phyloP scores from a whole-genome alignment of 2,329 filamentous ascomycete genomes.

The Huntiella bhutanensis region DNA sequence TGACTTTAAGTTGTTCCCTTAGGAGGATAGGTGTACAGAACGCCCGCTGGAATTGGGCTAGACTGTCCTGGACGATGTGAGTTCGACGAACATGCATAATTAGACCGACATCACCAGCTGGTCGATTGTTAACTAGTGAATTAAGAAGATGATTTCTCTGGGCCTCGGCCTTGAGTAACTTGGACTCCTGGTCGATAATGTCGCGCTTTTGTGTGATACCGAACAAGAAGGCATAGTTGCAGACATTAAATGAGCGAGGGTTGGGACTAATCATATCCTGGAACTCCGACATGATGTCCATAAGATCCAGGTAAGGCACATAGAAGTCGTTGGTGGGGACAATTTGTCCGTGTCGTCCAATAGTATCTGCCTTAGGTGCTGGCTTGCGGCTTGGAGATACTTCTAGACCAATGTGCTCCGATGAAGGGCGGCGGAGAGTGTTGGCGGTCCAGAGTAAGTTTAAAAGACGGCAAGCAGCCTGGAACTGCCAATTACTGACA shows the following conservation, averaged over 20 bases:
- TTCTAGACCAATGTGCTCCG: slow-evolving; percentile 11
- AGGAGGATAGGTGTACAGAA: neutral
- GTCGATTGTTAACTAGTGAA: too few relatives aligned
- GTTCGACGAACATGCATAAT: slow-evolving; percentile 62
- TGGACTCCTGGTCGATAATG: too few relatives aligned
- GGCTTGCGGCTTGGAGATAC: slow-evolving; percentile 17
- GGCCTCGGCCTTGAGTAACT: too few relatives aligned
- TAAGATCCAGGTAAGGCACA: slow-evolving; percentile 63
- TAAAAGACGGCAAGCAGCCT: slow-evolving; percentile 61
- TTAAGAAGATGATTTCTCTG: too few relatives aligned
- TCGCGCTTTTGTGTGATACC: slow-evolving; percentile 44
- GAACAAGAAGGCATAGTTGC: slow-evolving; percentile 79
- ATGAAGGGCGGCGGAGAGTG: slow-evolving; percentile 20
- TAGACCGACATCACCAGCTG: slow-evolving; percentile 45
- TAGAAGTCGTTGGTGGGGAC: slow-evolving; percentile 75
- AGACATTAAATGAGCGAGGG: slow-evolving; percentile 62
- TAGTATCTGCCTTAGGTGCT: neutral
- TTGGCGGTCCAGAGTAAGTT: slow-evolving; percentile 70
- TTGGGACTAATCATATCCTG: slow-evolving; percentile 33
- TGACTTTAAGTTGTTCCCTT: slow-evolving; percentile 31
- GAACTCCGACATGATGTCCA: slow-evolving; percentile 1
- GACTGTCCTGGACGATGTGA: slow-evolving; percentile 73
- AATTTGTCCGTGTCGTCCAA: slow-evolving; percentile 33
- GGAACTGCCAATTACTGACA: slow-evolving; percentile 71
- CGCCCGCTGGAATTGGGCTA: slow-evolving; percentile 52